Base-by-base conservation (phyloP, 2,329 filamentous ascomycete genomes). In the Fusarium nisikadoi region DNA sequence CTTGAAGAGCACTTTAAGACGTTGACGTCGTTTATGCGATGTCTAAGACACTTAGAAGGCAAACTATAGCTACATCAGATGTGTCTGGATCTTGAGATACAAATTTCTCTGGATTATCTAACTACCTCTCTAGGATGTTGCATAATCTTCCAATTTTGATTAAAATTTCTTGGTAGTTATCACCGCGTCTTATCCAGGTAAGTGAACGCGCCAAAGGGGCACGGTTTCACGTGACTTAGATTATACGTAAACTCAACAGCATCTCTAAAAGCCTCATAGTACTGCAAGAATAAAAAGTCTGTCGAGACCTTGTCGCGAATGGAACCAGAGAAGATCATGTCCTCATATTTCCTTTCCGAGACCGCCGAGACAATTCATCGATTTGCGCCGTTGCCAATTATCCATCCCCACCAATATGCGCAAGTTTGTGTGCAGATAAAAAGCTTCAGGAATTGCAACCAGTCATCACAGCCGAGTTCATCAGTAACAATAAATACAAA, bases 161-260 rank as follows among this genome's bases (percentile, higher is more conserved):
- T 20, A 42, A 13, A 19, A 43, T 62, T 56, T 19, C 29, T 29
- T 20, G 41, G 35, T 39, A 23, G 33, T 50, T 19, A 5, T n/a
- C 14, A 46, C 27, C 75, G 73, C 68, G 74, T 70, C 31, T n/a
- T 27, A 20, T 49, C 25, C 14, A 43, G 11, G 10, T 23, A 45
- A 42, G 20, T 27, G 10, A 23, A 33, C 73, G 49, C 68, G 59
- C 47, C 47, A 73, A n/a, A 42, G 19, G 27, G 9, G 23, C 71
- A n/a, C 76, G 73, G 2, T 17, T 10, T 67, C 76, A 77, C 76
- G 76, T 77, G 76, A 76, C 33, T 2, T 7, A 1, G 0, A n/a
- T n/a, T 9, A 13, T 19, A 35, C 50, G 25, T 49, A 54, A 56
- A 63, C 45, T 53, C 45, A 54, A 63, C 72, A 45, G 62, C 70